Evolutionary conservation across 2,329 filamentous ascomycete genomes (phyloP).

Genomic region (Penicillium sp.): DNA sequence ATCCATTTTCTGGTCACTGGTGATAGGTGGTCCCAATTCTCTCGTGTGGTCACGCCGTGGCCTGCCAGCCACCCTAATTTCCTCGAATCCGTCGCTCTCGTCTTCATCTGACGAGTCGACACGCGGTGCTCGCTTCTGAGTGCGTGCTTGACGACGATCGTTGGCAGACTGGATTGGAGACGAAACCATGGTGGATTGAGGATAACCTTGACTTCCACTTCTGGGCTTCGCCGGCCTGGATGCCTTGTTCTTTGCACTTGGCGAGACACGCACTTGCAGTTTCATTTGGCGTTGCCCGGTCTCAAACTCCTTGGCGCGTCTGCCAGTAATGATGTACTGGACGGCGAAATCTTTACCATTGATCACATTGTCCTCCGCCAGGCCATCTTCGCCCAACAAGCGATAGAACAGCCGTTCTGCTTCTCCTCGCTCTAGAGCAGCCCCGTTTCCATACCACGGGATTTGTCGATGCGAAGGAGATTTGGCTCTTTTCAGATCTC

Average conservation of each 20-base stretch:
- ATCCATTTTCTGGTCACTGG: constrained; percentile 42
- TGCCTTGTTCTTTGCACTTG: constrained; percentile 37
- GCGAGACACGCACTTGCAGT: constrained; percentile 54
- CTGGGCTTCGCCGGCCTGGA: constrained; percentile 33
- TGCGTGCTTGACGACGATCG: constrained; percentile 34
- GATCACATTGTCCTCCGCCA: constrained; percentile 67
- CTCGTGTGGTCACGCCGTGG: constrained; percentile 24
- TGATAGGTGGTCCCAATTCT: constrained; percentile 48
- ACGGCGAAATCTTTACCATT: constrained; percentile 66
- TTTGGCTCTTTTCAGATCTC: constrained; percentile 61
- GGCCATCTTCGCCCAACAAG: constrained; percentile 68
- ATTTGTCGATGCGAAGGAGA: constrained; percentile 51
- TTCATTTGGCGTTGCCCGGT: constrained; percentile 46
- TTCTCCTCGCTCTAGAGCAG: constrained; percentile 68
- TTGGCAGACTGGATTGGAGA: constrained; percentile 57
- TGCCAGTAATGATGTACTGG: constrained; percentile 58
- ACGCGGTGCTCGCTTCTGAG: constrained; percentile 22
- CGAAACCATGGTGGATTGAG: constrained; percentile 65
- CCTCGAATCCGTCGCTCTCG: constrained; percentile 46
- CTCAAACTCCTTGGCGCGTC: constrained; percentile 49
- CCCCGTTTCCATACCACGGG: constrained; percentile 65
- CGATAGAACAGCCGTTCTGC: constrained; percentile 80
- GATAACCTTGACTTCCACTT: constrained; percentile 46
- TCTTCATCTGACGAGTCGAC: constrained; percentile 35
- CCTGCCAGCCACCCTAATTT: constrained; percentile 37